Evolutionary conservation across 2,329 filamentous ascomycete species (phyloP), one percentile per base, ranked within the genome.

Genomic region (Aspergillus terreus): DNA sequence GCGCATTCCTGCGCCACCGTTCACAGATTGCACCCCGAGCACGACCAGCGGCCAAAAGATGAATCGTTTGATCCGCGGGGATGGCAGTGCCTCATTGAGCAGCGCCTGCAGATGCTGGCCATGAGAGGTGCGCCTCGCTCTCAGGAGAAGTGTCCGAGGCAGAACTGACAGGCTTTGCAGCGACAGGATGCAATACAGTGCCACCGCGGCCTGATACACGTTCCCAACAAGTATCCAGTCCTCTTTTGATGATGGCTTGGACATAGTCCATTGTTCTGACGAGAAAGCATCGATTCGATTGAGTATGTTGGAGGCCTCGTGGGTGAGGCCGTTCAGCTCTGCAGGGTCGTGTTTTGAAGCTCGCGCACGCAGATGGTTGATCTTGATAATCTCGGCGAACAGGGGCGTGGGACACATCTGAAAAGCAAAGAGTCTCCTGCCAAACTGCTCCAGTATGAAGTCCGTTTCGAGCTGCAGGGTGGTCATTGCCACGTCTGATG

Each of bases 171-270:
- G 12, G 51, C 66, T 68, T 52, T 70, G 70, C 9, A 74, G 59
- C 3, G 72, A 71, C 1, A 60, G 62, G 49, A 73, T 63, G 58
- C 68, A 71, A 56, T 73, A 74, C 4, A 75, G 41, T 12, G 63
- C 57, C 10, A 65, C 56, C 6, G 72, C 61, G 7, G 61, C 57
- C 43, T 67, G 66, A 46, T 68, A 68, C n/a, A 66, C 53, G 6
- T 56, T 54, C 12, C 59, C 66, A 21, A 71, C 42, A 9, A 71
- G 55, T 4, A 61, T 40, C 63, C 68, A 68, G 25, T 64, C 58
- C 27, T 63, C 41, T 11, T 53, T 54, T 0, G 58, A 54, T 2
- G 33, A 52, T 6, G 56, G 50, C 30, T 68, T 70, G 10, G 60
- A 60, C 10, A 55, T 51, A 4, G 63, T 61, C 66, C 70, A 72